phyloP scores from a whole-genome alignment of 2,329 filamentous ascomycete genomes.

The Microsporum canis region DNA sequence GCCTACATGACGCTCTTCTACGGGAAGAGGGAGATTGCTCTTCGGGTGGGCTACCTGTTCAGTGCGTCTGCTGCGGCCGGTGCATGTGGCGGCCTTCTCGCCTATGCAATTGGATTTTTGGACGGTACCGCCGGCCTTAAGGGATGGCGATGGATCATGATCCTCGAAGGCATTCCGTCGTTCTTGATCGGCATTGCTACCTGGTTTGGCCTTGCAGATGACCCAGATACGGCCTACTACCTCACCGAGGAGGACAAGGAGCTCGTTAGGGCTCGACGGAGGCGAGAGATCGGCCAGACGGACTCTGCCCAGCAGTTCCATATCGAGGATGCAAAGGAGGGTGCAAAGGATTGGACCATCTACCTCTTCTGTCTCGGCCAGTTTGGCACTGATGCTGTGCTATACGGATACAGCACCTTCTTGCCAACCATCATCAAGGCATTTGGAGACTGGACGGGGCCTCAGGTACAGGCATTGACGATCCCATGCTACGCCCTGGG shows the following conservation, averaged over 20 bases:
- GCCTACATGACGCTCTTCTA: conserved; percentile 68
- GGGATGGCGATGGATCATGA: conserved; percentile 64
- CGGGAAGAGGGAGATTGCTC: conserved; percentile 58
- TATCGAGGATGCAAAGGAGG: conserved; percentile 53
- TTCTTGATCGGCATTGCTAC: conserved; percentile 46
- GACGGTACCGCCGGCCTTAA: conserved; percentile 52
- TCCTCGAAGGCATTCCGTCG: conserved; percentile 46
- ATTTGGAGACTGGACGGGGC: conserved; percentile 51
- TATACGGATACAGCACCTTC: conserved; percentile 69
- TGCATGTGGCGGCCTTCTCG: conserved; percentile 59
- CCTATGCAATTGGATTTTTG: conserved; percentile 63
- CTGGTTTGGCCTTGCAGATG: conserved; percentile 52
- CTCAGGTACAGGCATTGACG: conserved; percentile 62
- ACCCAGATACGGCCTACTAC: conserved; percentile 53
- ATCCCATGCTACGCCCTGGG: conserved; percentile 68
- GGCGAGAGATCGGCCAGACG: conserved; percentile 40
- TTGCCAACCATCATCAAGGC: conserved; percentile 66
- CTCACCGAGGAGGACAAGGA: conserved; percentile 49
- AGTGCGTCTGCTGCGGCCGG: conserved; percentile 54
- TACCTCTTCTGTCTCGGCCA: conserved; percentile 58
- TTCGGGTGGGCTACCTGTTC: conserved; percentile 64
- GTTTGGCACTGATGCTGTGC: conserved; percentile 64
- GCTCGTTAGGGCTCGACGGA: conserved; percentile 43
- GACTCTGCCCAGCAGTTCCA: conserved; percentile 44
- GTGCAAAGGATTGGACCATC: conserved; percentile 64